Percentiles rank a stretch among this genome's conserved stretches.
Evolutionary conservation across 139 green algal species (phyloP).

Genomic region (Auxenochlorella pyrenoidosa): DNA sequence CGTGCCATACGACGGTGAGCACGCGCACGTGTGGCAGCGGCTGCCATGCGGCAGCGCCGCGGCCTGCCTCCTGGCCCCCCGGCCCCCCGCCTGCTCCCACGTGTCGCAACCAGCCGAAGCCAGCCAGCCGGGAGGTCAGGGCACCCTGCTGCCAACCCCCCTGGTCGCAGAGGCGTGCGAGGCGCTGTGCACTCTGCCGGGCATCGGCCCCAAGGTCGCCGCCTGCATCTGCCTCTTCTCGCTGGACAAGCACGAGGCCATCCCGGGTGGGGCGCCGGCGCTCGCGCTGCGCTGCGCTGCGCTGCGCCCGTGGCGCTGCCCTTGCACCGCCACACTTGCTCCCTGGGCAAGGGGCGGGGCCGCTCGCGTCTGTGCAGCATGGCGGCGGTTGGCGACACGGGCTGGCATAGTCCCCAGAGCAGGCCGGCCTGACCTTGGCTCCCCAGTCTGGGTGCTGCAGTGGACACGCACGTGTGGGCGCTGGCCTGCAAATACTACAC

Average conservation of each 20-base stretch:
- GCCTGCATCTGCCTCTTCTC: slow-evolving; percentile 94
- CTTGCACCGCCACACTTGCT: no score
- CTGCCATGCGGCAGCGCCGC: not conserved
- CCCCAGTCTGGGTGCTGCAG: slow-evolving; percentile 64
- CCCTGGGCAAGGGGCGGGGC: not conserved
- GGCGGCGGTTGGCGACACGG: no score
- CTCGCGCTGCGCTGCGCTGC: no score
- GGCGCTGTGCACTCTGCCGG: slow-evolving; percentile 79
- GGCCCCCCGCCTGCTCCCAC: no score
- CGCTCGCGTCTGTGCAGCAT: not conserved
- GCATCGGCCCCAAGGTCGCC: slow-evolving; percentile 95
- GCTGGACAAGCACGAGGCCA: slow-evolving; percentile 89
- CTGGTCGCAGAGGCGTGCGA: slow-evolving; percentile 65
- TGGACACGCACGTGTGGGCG: slow-evolving; percentile 98
- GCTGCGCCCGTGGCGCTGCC: not conserved
- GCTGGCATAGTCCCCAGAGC: no score
- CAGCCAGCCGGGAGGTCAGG: no score
- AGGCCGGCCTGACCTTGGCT: no score
- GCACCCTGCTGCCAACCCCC: not conserved
- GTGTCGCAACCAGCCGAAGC: not conserved
- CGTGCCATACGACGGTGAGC: slow-evolving; percentile 49
- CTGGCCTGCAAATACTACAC: slow-evolving; percentile 81
- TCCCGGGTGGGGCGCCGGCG: slow-evolving; percentile 44
- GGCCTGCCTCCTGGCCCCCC: not conserved
- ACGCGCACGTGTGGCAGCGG: not conserved